Percentiles rank a stretch among this genome's conserved stretches.
Evolutionary conservation across 83 land plant genomes (phyloP).

Genomic region (Isoetes engelmannii): DNA sequence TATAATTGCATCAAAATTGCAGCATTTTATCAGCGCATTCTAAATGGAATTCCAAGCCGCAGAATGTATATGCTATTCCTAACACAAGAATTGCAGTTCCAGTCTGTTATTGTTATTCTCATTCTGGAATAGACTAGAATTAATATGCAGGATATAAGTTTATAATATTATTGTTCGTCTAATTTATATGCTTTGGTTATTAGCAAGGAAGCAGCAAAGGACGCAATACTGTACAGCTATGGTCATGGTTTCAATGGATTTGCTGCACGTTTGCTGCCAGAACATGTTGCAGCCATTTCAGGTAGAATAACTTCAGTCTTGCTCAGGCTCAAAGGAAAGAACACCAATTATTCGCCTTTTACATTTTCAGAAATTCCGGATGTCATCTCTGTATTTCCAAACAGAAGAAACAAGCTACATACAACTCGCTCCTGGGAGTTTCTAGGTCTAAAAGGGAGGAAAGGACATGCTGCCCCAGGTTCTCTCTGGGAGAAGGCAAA

Average conservation of each 20-base stretch:
- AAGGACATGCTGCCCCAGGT: slow-evolving; percentile 9
- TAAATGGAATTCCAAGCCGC: no score
- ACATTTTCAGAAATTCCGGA: slow-evolving; percentile 34
- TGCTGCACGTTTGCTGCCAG: neutral
- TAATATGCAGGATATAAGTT: no score
- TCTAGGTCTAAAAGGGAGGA: slow-evolving; percentile 40
- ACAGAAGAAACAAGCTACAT: slow-evolving; percentile 36
- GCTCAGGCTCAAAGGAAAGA: no score
- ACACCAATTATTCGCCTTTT: neutral
- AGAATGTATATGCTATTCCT: no score
- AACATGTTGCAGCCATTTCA: slow-evolving; percentile 3
- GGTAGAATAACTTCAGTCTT: neutral
- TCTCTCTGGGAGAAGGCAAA: slow-evolving; percentile 53
- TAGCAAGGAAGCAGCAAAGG: slow-evolving; percentile 3
- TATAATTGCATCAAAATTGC: no score
- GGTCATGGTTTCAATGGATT: slow-evolving; percentile 10
- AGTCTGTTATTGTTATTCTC: neutral
- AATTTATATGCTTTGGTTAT: neutral
- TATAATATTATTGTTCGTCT: neutral
- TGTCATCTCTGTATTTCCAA: slow-evolving; percentile 50
- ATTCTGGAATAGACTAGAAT: neutral
- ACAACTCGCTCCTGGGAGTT: slow-evolving; percentile 68
- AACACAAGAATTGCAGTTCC: neutral
- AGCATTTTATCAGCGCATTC: no score
- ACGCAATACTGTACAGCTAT: slow-evolving; percentile 11